Percentiles rank a stretch among this genome's conserved stretches.
Conservation (phyloP, 306 rosid genomes). For the Benincasa hispida region DNA sequence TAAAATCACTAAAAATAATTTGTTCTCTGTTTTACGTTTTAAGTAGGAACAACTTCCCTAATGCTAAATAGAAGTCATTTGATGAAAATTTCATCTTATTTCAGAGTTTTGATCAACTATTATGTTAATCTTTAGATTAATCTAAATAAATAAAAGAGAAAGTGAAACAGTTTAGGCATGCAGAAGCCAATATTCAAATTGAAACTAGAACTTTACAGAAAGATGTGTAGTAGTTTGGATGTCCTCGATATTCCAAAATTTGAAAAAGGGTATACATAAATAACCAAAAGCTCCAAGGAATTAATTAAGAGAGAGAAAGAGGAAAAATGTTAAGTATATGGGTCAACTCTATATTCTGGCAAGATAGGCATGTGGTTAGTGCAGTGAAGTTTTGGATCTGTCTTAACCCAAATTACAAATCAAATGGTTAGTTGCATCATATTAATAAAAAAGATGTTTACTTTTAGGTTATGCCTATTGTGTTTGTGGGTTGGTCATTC, state of each 20-base stretch:
- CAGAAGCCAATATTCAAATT: background rate
- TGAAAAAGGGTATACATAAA: background rate
- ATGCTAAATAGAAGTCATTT: background rate
- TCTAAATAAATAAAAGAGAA: background rate
- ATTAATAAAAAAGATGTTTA: background rate
- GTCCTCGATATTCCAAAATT: conserved; percentile 3
- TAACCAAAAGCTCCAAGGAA: background rate
- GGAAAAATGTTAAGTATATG: background rate
- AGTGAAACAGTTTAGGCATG: background rate
- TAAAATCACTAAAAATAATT: background rate
- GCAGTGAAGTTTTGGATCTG: conserved; percentile 3
- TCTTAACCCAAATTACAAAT: background rate
- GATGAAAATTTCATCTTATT: background rate
- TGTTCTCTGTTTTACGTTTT: background rate
- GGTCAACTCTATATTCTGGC: conserved; percentile 4
- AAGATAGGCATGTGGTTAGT: conserved; percentile 1
- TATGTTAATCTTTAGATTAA: background rate
- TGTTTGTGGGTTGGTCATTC: background rate
- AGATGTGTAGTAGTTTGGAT: background rate
- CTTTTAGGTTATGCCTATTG: background rate
- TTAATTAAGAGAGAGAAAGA: background rate
- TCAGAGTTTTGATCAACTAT: background rate
- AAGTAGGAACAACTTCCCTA: background rate
- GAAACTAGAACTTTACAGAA: background rate
- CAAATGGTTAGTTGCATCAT: conserved; percentile 15